Percentiles rank a stretch among this genome's conserved stretches.
Evolutionary conservation across 2,329 filamentous ascomycete species (phyloP).

Genomic region (Trichoderma lentiforme): DNA sequence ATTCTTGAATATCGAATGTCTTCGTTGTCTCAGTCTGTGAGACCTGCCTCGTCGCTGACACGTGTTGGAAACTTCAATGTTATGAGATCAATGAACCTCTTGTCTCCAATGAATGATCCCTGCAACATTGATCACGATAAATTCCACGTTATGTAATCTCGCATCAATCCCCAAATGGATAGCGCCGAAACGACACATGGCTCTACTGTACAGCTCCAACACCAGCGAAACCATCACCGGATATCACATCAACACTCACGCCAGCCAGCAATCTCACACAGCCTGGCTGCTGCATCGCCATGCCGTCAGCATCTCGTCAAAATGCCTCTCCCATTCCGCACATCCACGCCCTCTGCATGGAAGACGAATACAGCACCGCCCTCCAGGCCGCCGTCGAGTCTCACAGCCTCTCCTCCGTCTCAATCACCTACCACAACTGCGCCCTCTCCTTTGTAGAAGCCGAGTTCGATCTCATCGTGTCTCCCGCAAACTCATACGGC

Average conservation of each 20-base stretch:
- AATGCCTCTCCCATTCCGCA: conserved; percentile 11
- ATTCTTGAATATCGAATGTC: not conserved
- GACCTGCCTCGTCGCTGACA: not conserved
- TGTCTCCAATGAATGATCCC: not conserved
- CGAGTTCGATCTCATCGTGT: conserved; percentile 48
- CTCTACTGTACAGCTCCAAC: not conserved
- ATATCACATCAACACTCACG: not conserved
- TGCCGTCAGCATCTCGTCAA: not conserved
- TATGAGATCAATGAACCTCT: not conserved
- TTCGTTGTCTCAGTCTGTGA: not conserved
- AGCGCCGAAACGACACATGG: not conserved
- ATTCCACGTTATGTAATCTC: not conserved
- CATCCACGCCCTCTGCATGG: conserved; percentile 23
- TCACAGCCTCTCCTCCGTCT: conserved; percentile 31
- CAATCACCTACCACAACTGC: conserved; percentile 37
- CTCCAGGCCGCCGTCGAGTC: conserved; percentile 36
- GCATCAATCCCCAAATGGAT: not conserved
- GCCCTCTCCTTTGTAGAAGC: conserved; percentile 38
- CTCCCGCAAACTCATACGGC: conserved; percentile 54
- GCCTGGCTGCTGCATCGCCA: not conserved
- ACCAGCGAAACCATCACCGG: not conserved
- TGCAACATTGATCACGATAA: not conserved
- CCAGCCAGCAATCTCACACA: not conserved
- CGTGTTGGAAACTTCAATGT: not conserved
- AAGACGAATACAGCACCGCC: conserved; percentile 32